Evolutionary conservation across 1,284 basidiomycete genomes (phyloP), one percentile per base, ranked within the genome.

Genomic region (Leccinum fuscescens): DNA sequence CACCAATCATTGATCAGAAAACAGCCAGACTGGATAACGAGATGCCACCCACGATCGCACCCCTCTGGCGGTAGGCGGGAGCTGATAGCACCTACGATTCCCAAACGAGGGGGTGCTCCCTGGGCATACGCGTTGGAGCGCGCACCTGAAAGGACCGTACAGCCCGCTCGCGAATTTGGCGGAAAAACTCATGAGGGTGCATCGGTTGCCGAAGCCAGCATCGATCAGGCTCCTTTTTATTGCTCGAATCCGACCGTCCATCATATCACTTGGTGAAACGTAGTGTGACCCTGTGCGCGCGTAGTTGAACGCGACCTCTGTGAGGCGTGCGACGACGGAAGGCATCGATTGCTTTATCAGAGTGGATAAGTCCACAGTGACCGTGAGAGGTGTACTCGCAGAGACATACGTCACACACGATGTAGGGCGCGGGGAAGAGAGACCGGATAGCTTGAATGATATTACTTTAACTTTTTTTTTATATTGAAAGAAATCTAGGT

Each of bases 321-420:
- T 93, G 60, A 99, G 90, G 58, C 96, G 89, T 31, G 80, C 11
- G 31, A 33, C 80, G 6, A 94, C 93, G 14, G 92, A 95, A 9
- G 86, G 86, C 86, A 75, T 93, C 78, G 76, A 95, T 89, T 2
- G 87, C 86, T 14, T 90, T 89, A 67, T 94, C 90, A 1, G 73
- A 64, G 66, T 89, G 76, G 29, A 96, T 85, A 62, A 94, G 74
- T 29, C 97, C 97, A 70, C 96, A 99, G 78, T 99, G 97, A 0
- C 97, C 97, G 72, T 99, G 96, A 54, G 93, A 93, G 11, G 97
- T 98, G 81, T 99, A 99, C 77, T 99, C 97, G 82, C 97, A 99
- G n/a, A 99, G 86, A 72, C 97, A 99, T 31, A 99, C 97, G 72
- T 99, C 97, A 69, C 87, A 87, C 0, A 94, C 93, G 67, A 99